Evolutionary conservation across 306 rosid genomes (phyloP), one percentile per base, ranked within the genome.

Genomic region (Sicyos baderoa): DNA sequence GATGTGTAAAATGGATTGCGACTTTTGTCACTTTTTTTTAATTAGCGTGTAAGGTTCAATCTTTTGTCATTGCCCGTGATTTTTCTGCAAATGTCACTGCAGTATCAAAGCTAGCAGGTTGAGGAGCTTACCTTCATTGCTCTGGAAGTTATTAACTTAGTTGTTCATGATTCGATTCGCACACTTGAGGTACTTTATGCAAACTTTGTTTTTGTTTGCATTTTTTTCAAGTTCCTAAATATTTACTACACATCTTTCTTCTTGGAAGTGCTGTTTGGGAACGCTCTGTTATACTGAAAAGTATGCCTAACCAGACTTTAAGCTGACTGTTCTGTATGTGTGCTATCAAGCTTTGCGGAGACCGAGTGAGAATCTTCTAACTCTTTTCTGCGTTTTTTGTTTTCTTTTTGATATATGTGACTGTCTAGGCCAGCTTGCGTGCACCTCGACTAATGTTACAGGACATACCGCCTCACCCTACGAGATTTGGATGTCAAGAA

Each of bases 41-140:
- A 75, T 65, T 67, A 76, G 53, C 78, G 74, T 75, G 80, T 51
- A 83, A 83, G 78, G 78, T 80, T 79, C 59, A 70, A 75, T 77
- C 67, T 82, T 29, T 81, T 77, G 75, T 72, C 76, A 49, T 69
- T 81, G 69, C 75, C 57, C 74, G 76, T 78, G 73, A 70, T 74
- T 78, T 74, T 77, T 87, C 89, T 88, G 86, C 94, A 53, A 77
- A 89, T 93, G 88, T 85, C 91, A 80, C 91, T 90, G 99, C 99
- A 94, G 99, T 88, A 82, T 78, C 89, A 85, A 86, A 88, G 96
- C 96, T 78, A 75, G 88, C 97, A 88, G 91, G 91, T 90, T 88
- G 97, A 84, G 96, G 97, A 86, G 86, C 89, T 86, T 88, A 51
- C 84, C 83, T 70, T 82, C 83, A 76, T 79, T 73, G 19, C 74